Conservation (phyloP, 768 basidiomycete genomes). For the Neoboletus brunneissimus region DNA sequence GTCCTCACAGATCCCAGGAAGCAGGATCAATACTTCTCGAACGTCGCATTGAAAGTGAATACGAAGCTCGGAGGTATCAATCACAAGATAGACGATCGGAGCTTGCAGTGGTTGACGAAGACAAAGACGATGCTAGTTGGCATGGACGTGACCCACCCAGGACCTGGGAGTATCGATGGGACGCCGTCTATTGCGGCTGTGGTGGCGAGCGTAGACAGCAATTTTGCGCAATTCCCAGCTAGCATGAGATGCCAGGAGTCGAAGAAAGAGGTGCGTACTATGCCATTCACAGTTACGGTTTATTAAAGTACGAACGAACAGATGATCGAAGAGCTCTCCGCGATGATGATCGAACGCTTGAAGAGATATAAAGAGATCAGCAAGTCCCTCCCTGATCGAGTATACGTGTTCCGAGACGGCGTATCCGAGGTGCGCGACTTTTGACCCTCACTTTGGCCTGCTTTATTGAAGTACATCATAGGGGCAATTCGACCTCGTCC, state of each 20-base stretch:
- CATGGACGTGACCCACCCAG: slow-evolving; percentile 81
- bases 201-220: slow-evolving; percentile 68
- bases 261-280: slow-evolving; percentile 25
- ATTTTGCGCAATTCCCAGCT: slow-evolving; percentile 76
- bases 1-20: slow-evolving; percentile 51
- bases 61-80: slow-evolving; percentile 82
- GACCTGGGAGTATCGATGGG: slow-evolving; percentile 61
- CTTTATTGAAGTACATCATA: slow-evolving; percentile 24
- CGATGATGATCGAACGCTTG: slow-evolving; percentile 73
- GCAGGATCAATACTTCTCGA: slow-evolving; percentile 81
- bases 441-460: background rate
- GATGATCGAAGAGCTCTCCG: slow-evolving; percentile 69
- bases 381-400: slow-evolving; percentile 57
- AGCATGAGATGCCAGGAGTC: slow-evolving; percentile 63
- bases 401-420: slow-evolving; percentile 77
- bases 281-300: background rate
- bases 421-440: slow-evolving; percentile 65
- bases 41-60: slow-evolving; percentile 79
- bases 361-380: slow-evolving; percentile 54
- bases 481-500: slow-evolving; percentile 71
- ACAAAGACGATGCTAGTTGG: slow-evolving; percentile 80
- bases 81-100: slow-evolving; percentile 60
- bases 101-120: slow-evolving; percentile 63
- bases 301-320: slow-evolving; percentile 25
- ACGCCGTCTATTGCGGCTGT: slow-evolving; percentile 84